These are phyloP conservation scores for Tetrahymena borealis DNA, from an alignment of 73 alveolate species.

Conservation along the genomic window DNA sequence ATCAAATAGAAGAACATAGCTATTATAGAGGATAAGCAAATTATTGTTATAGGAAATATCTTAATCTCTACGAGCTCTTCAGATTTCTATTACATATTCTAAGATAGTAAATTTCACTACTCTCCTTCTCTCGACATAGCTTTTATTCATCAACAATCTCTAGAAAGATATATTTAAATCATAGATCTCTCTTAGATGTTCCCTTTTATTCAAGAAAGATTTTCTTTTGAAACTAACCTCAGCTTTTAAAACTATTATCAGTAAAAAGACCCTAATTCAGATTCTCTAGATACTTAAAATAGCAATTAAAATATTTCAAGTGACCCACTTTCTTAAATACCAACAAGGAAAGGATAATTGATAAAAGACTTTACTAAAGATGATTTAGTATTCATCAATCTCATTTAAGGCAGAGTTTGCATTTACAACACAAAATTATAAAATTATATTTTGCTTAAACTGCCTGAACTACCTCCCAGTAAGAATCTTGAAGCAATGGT, in stretches of 20 bases:
- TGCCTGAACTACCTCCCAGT: background rate
- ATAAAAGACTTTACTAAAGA: background rate
- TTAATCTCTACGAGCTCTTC: background rate
- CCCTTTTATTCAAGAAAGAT: background rate
- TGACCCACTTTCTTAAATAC: no score
- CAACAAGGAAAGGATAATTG: background rate
- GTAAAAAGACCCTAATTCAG: no score
- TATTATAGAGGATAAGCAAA: background rate
- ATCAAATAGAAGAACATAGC: background rate
- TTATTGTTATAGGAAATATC: background rate
- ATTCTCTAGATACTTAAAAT: no score
- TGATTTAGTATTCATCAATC: background rate
- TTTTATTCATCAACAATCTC: background rate
- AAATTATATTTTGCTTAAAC: background rate
- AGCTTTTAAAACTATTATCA: background rate
- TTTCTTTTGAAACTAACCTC: background rate
- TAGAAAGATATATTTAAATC: background rate
- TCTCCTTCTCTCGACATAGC: background rate
- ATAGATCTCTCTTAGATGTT: background rate
- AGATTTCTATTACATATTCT: background rate
- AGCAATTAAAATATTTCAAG: no score
- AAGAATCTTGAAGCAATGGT: background rate
- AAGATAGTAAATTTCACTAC: background rate
- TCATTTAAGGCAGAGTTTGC: background rate
- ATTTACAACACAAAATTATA: background rate